phyloP scores from a whole-genome alignment of 371 early-diverging fungal genomes.

The Mucor lusitanicus region DNA sequence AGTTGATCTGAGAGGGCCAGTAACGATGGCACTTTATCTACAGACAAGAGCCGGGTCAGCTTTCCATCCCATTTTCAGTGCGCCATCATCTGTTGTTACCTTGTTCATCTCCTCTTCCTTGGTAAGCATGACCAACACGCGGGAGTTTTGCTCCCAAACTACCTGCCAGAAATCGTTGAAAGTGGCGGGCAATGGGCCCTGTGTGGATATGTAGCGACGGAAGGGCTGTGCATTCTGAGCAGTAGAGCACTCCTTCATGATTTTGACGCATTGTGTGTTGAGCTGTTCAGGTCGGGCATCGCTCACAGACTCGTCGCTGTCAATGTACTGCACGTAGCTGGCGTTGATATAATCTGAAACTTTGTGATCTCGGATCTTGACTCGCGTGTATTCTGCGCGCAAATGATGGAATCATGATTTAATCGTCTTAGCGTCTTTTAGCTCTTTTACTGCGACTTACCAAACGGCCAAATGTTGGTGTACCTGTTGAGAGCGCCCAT shows the following conservation, averaged over 20 bases:
- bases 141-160: conserved; percentile 79
- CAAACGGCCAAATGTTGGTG: conserved; percentile 77
- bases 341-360: conserved; percentile 87
- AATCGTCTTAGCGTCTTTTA: background rate
- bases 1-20: conserved; percentile 60
- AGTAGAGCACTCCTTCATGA: conserved; percentile 22
- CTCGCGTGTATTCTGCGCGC: conserved; percentile 56
- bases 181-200: conserved; percentile 86
- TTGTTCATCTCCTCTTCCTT: conserved; percentile 80
- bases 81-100: conserved; percentile 26
- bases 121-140: conserved; percentile 89
- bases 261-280: conserved; percentile 17
- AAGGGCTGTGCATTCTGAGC: conserved; percentile 16
- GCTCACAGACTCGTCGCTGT: conserved; percentile 68
- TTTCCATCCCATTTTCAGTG: background rate
- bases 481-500: conserved; percentile 75
- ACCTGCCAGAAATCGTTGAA: conserved; percentile 90
- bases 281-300: conserved; percentile 59
- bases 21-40: conserved; percentile 74
- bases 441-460: conserved; percentile 39
- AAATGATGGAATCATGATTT: conserved; percentile 14
- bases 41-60: background rate
- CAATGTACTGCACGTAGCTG: conserved; percentile 43
- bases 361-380: conserved; percentile 37
- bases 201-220: conserved; percentile 80